Conservation (phyloP, 495 filamentous ascomycete genomes). For the Astrocystis sublimbata region DNA sequence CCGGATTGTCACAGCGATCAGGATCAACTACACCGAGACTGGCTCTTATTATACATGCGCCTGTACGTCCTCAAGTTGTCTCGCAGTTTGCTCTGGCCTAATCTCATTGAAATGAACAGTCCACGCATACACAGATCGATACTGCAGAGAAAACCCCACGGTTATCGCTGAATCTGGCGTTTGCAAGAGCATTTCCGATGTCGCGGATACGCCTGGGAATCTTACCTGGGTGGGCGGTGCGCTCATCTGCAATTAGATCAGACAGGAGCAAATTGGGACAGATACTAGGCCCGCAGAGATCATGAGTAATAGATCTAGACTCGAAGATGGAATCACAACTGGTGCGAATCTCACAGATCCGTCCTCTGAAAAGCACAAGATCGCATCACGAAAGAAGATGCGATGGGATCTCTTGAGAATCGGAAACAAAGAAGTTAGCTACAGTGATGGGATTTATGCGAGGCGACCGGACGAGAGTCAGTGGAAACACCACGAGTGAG, state of each 20-base stretch:
- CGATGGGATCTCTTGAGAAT: too few relatives aligned
- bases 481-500: too few relatives aligned
- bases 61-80: neutral
- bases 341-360: too few relatives aligned
- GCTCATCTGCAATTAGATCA: slow-evolving; percentile 10
- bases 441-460: too few relatives aligned
- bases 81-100: slow-evolving; percentile 7
- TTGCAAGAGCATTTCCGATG: slow-evolving; percentile 12
- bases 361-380: too few relatives aligned
- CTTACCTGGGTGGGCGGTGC: slow-evolving; percentile 6
- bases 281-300: neutral
- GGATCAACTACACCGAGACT: slow-evolving; percentile 9
- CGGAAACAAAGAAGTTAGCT: too few relatives aligned
- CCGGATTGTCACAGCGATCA: neutral
- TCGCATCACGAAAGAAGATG: too few relatives aligned
- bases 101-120: slow-evolving; percentile 11
- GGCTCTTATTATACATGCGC: slow-evolving; percentile 9
- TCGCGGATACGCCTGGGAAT: neutral
- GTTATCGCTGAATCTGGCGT: neutral
- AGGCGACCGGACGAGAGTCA: too few relatives aligned
- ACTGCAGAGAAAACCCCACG: slow-evolving; percentile 15
- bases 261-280: neutral
- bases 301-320: too few relatives aligned
- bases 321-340: too few relatives aligned
- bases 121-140: slow-evolving; percentile 7